These are phyloP conservation scores for Papiliotrema fonsecae DNA, from an alignment of 1,284 basidiomycete genomes.

Conservation along the genomic window DNA sequence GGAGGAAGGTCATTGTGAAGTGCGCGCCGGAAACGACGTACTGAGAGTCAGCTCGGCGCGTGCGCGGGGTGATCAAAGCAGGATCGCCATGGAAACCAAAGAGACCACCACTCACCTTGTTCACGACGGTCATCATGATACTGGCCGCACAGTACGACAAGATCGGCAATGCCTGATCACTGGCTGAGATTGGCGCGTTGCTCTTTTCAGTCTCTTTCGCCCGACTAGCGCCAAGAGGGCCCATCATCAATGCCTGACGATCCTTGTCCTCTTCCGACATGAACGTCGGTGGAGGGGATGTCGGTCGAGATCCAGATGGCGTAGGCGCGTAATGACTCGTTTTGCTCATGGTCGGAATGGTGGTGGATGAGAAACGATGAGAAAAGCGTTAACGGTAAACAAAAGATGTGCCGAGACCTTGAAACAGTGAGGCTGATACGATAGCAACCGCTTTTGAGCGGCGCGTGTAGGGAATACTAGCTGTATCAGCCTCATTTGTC, in stretches of 20 bases:
- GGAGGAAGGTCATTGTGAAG: slow-evolving; percentile 96
- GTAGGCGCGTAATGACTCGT: slow-evolving; percentile 35
- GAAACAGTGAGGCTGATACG: too few relatives aligned
- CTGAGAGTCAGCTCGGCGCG: slow-evolving; percentile 8
- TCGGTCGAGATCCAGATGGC: slow-evolving; percentile 32
- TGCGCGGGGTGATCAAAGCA: not conserved
- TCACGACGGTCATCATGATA: slow-evolving; percentile 96
- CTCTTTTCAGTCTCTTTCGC: slow-evolving; percentile 2
- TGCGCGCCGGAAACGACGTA: slow-evolving; percentile 81
- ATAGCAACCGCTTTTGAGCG: too few relatives aligned
- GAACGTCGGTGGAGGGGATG: slow-evolving; percentile 23
- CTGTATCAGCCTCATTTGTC: too few relatives aligned
- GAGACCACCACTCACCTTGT: slow-evolving; percentile 64
- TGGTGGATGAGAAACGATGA: too few relatives aligned
- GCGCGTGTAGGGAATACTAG: too few relatives aligned
- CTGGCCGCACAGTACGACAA: slow-evolving; percentile 88
- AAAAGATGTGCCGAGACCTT: too few relatives aligned
- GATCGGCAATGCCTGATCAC: slow-evolving; percentile 55
- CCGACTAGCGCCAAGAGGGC: slow-evolving; percentile 16
- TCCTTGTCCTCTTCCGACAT: slow-evolving; percentile 23
- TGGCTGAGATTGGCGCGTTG: not conserved
- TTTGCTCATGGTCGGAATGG: slow-evolving; percentile 44
- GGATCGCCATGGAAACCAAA: not conserved
- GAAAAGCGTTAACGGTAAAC: too few relatives aligned
- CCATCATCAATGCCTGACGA: slow-evolving; percentile 25